Percentiles rank a stretch among this genome's conserved stretches.
Evolutionary conservation across 805 yeast genomes (phyloP).

Genomic region (Barnettozyma wickerhamii): DNA sequence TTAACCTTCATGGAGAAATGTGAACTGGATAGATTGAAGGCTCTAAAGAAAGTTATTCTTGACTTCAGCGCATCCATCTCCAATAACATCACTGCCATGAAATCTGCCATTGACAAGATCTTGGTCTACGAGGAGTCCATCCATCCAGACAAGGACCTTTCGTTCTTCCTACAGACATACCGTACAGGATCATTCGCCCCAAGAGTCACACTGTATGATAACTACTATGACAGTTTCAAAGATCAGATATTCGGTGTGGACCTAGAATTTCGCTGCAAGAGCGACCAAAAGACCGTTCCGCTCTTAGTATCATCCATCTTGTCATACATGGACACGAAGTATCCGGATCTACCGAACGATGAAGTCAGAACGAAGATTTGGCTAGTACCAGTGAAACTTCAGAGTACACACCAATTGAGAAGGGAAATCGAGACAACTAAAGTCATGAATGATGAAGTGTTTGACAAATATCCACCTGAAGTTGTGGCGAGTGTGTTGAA

Average conservation of each 20-base stretch:
- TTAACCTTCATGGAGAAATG: constrained; percentile 75
- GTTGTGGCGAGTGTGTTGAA: constrained; percentile 66
- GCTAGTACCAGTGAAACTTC: constrained; percentile 61
- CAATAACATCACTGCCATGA: constrained; percentile 53
- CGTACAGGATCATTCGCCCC: constrained; percentile 76
- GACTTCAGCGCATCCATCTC: constrained; percentile 69
- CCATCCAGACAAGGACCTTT: constrained; percentile 63
- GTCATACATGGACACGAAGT: constrained; percentile 61
- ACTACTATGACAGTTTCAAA: constrained; percentile 64
- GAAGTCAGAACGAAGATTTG: constrained; percentile 63
- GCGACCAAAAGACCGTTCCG: constrained; percentile 73
- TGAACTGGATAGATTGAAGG: constrained; percentile 72
- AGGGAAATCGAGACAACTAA: constrained; percentile 50
- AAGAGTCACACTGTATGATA: constrained; percentile 67
- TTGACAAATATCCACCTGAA: constrained; percentile 42
- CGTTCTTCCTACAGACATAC: constrained; percentile 60
- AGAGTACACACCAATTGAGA: constrained; percentile 58
- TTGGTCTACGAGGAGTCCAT: constrained; percentile 65
- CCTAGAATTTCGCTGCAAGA: constrained; percentile 61
- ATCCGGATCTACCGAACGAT: constrained; percentile 68
- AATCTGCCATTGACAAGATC: constrained; percentile 55
- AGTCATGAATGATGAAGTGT: constrained; percentile 31
- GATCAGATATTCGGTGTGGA: constrained; percentile 81
- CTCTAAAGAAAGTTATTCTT: constrained; percentile 67
- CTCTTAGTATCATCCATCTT: constrained; percentile 57